Conservation (phyloP, 805 yeast genomes). For the Cyberlindnera sargentensis region DNA sequence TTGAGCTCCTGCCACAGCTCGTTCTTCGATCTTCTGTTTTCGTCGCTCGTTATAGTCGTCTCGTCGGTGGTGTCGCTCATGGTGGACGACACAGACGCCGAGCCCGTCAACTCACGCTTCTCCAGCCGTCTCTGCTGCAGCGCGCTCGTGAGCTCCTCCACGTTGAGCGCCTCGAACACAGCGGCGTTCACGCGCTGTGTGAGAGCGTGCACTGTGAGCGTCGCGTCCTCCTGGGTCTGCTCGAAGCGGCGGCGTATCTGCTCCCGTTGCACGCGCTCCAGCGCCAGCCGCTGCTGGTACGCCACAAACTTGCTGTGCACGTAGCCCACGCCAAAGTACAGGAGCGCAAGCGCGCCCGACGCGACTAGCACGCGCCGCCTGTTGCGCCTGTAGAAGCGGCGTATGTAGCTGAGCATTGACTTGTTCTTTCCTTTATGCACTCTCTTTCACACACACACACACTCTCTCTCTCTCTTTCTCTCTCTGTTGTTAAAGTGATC, state of each 20-base stretch:
- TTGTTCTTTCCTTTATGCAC: too few species aligned
- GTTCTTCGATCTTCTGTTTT: slow-evolving; percentile 38
- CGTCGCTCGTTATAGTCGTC: background rate
- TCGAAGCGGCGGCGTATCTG: slow-evolving; percentile 76
- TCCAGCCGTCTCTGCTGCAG: slow-evolving; percentile 53
- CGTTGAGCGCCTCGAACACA: slow-evolving; percentile 54
- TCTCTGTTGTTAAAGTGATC: too few species aligned
- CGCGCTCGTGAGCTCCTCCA: slow-evolving; percentile 65
- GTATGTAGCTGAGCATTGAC: slow-evolving; percentile 18
- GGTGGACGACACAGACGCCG: slow-evolving; percentile 2
- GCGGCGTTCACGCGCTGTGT: slow-evolving; percentile 70
- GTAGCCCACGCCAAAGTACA: slow-evolving; percentile 37
- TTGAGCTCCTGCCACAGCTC: slow-evolving; percentile 84
- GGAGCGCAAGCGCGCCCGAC: slow-evolving; percentile 34
- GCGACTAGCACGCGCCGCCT: slow-evolving; percentile 30
- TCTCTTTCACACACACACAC: too few species aligned
- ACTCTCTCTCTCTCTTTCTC: too few species aligned
- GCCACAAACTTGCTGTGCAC: slow-evolving; percentile 39
- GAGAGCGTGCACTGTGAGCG: slow-evolving; percentile 74
- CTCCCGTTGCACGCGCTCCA: slow-evolving; percentile 55
- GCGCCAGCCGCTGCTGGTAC: slow-evolving; percentile 43
- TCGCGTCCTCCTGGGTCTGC: slow-evolving; percentile 88
- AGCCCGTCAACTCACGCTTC: slow-evolving; percentile 15
- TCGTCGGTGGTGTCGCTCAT: slow-evolving; percentile 22
- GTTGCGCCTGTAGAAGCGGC: slow-evolving; percentile 35